Base-by-base conservation (phyloP, 306 rosid species). In the Fragaria ananassa region DNA sequence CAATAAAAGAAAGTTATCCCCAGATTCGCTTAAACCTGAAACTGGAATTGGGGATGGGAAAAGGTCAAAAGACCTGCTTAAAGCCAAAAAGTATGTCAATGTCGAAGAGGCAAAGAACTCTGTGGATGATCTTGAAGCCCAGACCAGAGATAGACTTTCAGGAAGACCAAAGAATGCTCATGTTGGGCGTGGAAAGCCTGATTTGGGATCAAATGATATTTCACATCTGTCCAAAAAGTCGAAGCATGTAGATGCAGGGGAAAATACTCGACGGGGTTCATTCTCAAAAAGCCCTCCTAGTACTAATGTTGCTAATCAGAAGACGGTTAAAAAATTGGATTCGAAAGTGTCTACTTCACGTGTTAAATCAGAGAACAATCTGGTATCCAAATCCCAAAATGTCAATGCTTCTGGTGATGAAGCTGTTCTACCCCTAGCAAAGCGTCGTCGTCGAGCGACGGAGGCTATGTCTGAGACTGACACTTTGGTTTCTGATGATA, bases 211-310 rank as follows among this genome's bases (percentile, higher is more conserved):
- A 79, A 86, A 83, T 82, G 93, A 88, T 68, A 70, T 74, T 68
- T 70, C 79, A 62, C 96, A 74, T 77, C 81, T 88, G 61, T 47
- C 88, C 66, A 92, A 89, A 86, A 96, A 86, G 83, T 79, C 80
- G 66, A 93, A 85, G 83, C 81, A 35, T 35, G 74, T 70, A 60
- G 93, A 89, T 54, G 53, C 85, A 23, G 83, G 87, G 49, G 90
- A 88, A 49, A 82, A 68, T 76, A 10, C 72, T 68, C 23, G 78
- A 23, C 70, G 47, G 64, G 85, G 87, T 72, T 75, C 85, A 74
- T 76, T 78, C 37, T 53, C 80, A 13, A 90, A 86, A 86, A 85
- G 61, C 69, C 84, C 86, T 11, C 85, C 89, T 62, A 73, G 80
- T 76, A 71, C 90, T 78, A 46, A 57, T 72, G 81, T 62, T 78